Evolutionary conservation across 495 filamentous ascomycete genomes (phyloP), one percentile per base, ranked within the genome.

Genomic region (Annulohypoxylon bovei): DNA sequence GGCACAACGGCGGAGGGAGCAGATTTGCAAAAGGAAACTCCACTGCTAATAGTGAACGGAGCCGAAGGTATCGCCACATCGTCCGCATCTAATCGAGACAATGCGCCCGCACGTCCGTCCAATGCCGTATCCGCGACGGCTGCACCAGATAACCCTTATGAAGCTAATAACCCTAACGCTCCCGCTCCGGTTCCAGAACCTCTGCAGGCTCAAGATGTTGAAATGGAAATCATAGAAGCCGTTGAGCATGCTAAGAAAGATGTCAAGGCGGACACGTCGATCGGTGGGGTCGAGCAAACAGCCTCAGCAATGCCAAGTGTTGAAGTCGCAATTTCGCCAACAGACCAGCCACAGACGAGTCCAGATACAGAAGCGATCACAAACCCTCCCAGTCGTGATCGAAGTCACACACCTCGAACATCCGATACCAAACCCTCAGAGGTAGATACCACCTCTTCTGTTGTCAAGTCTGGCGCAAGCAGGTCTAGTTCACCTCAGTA

Each of bases 381-480:
- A 11, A 80, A 70, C 12, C 69, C 68, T 32, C 75, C 68, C 14
- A 85, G 83, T 63, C 79, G 78, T 18, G 81, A 82, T 63, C 76
- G 77, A 22, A 86, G 81, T 49, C 81, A 82, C 27, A 85, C 89
- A 0, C 89, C 89, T 0, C 84, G 81, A 18, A 88, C 89, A 7
- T 83, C 88, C n/a, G 88, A 86, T 50, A 90, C 89, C 6, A 91
- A 90, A 54, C 87, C 88, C 32, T 91, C 89, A 1, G 91, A 92
- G 42, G 79, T 84, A 0, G 90, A 91, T 59, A 92, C 90, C 9
- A 82, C 86, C 32, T 87, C 88, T 14, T 91, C 89, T 8, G 81
- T 85, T 1, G 85, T 88, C n/a, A 76, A 79, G 37, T 75, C 82
- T 5, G 76, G 72, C 39, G 73, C 70, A 1, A 83, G 81, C 65